These are phyloP conservation scores for Suhomyces vadensis DNA, from an alignment of 805 yeast genomes.

Conservation along the genomic window DNA sequence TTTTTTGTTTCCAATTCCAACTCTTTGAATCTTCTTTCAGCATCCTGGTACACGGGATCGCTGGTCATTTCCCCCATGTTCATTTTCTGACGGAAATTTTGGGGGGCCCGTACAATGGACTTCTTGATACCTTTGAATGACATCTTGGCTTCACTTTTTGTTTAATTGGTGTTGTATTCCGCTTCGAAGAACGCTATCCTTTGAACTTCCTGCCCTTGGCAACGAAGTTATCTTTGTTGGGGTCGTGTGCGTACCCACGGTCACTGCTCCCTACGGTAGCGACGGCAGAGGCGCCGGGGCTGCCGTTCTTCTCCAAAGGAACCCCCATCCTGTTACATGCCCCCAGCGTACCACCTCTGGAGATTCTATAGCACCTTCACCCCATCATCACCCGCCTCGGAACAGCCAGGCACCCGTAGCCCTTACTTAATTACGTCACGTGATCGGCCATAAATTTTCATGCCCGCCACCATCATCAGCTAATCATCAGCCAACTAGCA, in stretches of 20 bases:
- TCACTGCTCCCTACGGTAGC: background rate
- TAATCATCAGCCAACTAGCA: too few species aligned
- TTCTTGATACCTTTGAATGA: slow-evolving; percentile 87
- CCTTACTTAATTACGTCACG: too few species aligned
- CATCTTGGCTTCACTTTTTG: slow-evolving; percentile 42
- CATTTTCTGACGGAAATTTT: slow-evolving; percentile 83
- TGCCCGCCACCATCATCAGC: too few species aligned
- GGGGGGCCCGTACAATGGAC: slow-evolving; percentile 86
- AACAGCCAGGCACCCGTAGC: too few species aligned
- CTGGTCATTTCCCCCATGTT: slow-evolving; percentile 67
- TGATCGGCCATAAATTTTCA: too few species aligned
- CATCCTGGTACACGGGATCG: slow-evolving; percentile 91
- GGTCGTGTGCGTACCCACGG: background rate
- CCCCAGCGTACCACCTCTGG: too few species aligned
- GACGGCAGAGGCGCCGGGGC: too few species aligned
- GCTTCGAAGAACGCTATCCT: too few species aligned
- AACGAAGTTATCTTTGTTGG: too few species aligned
- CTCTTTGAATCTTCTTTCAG: slow-evolving; percentile 94
- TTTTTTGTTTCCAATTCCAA: slow-evolving; percentile 87
- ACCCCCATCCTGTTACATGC: too few species aligned
- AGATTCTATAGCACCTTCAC: background rate
- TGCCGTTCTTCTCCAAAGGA: too few species aligned
- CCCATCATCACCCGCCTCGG: background rate
- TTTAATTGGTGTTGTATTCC: background rate
- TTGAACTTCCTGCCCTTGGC: too few species aligned